Evolutionary conservation across 306 rosid genomes (phyloP), one percentile per base, ranked within the genome.

Genomic region (Begonia peltatifolia): DNA sequence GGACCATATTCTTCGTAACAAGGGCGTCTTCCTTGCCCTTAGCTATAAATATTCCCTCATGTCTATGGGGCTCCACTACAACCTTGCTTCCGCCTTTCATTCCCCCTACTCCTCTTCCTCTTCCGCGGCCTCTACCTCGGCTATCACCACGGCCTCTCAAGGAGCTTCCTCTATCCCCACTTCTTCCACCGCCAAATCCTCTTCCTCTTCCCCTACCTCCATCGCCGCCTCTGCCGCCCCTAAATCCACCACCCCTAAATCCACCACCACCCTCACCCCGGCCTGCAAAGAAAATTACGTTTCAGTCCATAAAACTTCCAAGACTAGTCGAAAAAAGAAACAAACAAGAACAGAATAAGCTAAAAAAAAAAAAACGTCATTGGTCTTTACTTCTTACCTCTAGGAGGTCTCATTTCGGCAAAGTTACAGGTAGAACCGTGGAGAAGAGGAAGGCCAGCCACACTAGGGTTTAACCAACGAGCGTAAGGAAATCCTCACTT

Each of bases 1-100:
- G 88, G 16, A 80, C 95, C 60, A 87, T 16, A 57, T 87, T 87
- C 75, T 66, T 80, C 9, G 95, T 87, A 12, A 87, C 89, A 66
- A 87, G 85, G 12, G 93, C 93, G 71, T 87, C 93, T 65, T 80
- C 84, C 46, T 83, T 83, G 12, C 93, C 95, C 80, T 75, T 86
- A 0, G 86, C 88, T 59, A 80, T 76, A 73, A 87, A 87, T 7
- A 87, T 79, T 2, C 95, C 88, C 2, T 66, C 85, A 13, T 86
- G 95, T 44, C 93, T 60, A 38, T 75, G 80, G 3, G 74, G 80
- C 57, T 71, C 74, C 16, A 75, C 68, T 4, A 67, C 55, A 6
- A 71, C 77, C 54, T 22, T 71, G 53, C 20, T 70, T 2, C 81
- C 81, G 9, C 77, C 81, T 42, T 67, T 75, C 74, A 71, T 71